Base-by-base conservation (phyloP, 2,329 filamentous ascomycete genomes). In the Fusarium sp. region DNA sequence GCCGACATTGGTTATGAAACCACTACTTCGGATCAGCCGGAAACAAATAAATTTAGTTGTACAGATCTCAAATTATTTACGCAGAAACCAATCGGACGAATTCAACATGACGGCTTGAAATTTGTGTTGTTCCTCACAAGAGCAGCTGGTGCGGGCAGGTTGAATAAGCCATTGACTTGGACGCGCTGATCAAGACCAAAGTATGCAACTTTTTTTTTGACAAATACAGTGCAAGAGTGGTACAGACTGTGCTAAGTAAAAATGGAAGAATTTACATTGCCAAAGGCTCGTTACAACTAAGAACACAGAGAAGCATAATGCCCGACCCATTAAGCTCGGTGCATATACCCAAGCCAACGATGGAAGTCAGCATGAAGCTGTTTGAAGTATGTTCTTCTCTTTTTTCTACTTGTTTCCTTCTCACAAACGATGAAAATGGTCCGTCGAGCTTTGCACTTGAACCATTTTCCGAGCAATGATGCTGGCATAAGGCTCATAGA, bases 41-140 rank as follows among this genome's bases (percentile, higher is more conserved):
- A 38, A 2, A 53, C 10, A 5, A 53, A 28, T 10, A 28, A 16
- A 13, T 20, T 10, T 20, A 10, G 15, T 28, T 16, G 5, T 0
- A 18, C 8, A 18, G 7, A 38, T 18, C 20, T 38, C 7, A 3
- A 7, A 10, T 18, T 22, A 2, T 18, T 53, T 53, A n/a, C 24
- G 24, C 33, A 10, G 10, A 53, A 28, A 10, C 24, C 10, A 38
- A 28, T 28, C 5, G 7, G 24, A 3, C 7, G 2, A 13, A 5
- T 28, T 18, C 0, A 7, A 3, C 1, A 6, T 18, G 5, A 20
- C 14, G 10, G 7, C 22, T 18, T 50, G 1, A 4, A 6, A 5
- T 22, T 53, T n/a, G 4, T 10, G 20, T 3, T 28, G 3, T 13
- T 28, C 14, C 14, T 28, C 18, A 22, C 3, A 15, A 12, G 18